Evolutionary conservation across 1,139 yeast genomes (phyloP).

Genomic region (Yamadazyma sp.): DNA sequence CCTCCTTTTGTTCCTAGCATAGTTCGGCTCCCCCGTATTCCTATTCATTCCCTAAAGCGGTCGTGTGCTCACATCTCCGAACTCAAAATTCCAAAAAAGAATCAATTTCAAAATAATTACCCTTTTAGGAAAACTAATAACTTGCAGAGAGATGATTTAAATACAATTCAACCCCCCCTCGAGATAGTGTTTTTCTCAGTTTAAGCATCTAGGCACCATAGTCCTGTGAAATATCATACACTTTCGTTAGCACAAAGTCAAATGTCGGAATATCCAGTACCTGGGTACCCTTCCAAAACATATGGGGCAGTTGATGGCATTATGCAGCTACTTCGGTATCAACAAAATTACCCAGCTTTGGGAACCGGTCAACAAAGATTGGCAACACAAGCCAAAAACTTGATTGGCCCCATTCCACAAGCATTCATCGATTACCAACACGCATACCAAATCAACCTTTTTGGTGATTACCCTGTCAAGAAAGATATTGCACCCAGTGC

Average conservation of each 20-base stretch:
- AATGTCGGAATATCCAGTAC: constrained; percentile 9
- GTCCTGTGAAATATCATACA: neutral
- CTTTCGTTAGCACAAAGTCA: neutral
- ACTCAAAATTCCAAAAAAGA: neutral
- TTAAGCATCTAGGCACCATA: neutral
- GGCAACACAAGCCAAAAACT: constrained; percentile 15
- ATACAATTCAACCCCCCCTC: neutral
- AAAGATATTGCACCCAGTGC: constrained; percentile 34
- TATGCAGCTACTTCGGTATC: constrained; percentile 29
- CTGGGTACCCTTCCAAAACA: constrained; percentile 10
- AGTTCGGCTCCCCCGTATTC: no score
- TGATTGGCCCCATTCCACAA: constrained; percentile 16
- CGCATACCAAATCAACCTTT: constrained; percentile 22
- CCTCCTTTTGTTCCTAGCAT: no score
- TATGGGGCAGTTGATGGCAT: constrained; percentile 31
- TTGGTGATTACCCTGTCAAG: constrained; percentile 36
- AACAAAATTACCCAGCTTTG: constrained; percentile 19
- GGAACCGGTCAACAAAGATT: constrained; percentile 18
- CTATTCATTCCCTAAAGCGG: neutral
- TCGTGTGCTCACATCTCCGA: neutral
- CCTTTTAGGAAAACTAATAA: constrained; percentile 8
- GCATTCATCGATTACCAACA: constrained; percentile 15
- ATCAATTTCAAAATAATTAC: neutral
- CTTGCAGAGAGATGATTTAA: constrained; percentile 3
- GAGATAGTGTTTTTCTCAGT: neutral